phyloP scores from a whole-genome alignment of 2,329 filamentous ascomycete species.

The Raffaelea albimanens region DNA sequence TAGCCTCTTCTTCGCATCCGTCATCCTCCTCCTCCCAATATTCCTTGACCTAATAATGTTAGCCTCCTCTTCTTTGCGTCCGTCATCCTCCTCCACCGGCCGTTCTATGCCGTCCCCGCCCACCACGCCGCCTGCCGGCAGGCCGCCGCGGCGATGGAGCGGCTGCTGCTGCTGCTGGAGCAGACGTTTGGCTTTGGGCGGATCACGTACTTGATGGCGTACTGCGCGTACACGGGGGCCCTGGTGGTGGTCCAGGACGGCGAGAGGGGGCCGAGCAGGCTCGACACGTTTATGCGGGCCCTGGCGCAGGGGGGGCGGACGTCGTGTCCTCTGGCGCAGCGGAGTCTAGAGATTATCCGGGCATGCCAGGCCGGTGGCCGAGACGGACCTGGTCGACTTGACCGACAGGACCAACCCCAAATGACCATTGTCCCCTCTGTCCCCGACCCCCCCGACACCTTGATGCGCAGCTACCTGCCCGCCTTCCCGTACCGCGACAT shows the following conservation, averaged over 20 bases:
- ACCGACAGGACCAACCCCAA: constrained; percentile 3
- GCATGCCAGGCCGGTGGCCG: constrained; percentile 9
- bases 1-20: no score
- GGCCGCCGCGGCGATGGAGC: constrained; percentile 18
- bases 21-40: not conserved
- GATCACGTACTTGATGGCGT: constrained; percentile 23
- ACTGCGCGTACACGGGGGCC: constrained; percentile 23
- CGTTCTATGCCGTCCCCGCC: constrained; percentile 16
- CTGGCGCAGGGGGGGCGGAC: constrained; percentile 15
- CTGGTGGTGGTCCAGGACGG: constrained; percentile 19
- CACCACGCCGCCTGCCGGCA: constrained; percentile 15
- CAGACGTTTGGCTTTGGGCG: constrained; percentile 18
- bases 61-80: constrained; percentile 16
- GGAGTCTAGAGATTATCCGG: constrained; percentile 22
- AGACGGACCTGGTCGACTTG: not conserved
- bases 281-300: constrained; percentile 19
- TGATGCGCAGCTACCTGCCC: constrained; percentile 11
- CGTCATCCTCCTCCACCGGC: constrained; percentile 17
- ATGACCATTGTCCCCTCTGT: not conserved
- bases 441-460: not conserved
- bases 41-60: not conserved
- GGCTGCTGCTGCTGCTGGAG: constrained; percentile 19
- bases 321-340: constrained; percentile 19
- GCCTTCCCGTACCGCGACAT: constrained; percentile 13
- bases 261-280: constrained; percentile 14